Percentiles rank a stretch among this genome's conserved stretches.
Evolutionary conservation across 2,329 filamentous ascomycete genomes (phyloP).

Genomic region (Aureobasidium zeae): DNA sequence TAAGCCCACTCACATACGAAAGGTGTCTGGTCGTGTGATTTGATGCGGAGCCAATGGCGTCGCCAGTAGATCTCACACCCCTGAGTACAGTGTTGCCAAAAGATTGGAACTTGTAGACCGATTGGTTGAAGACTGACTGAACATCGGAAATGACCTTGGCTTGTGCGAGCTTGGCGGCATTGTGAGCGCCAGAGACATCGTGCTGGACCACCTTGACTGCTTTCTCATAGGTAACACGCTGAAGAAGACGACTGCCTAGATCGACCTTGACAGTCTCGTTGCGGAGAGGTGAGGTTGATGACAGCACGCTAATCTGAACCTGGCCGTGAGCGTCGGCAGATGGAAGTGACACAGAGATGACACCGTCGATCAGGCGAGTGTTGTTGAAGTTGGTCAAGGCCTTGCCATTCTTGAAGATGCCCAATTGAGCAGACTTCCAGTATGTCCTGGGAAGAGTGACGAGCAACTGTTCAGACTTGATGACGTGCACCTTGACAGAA

Average conservation of each 20-base stretch:
- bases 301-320: constrained; percentile 4
- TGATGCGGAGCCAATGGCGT: not conserved
- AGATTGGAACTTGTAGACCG: not conserved
- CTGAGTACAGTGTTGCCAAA: not conserved
- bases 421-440: constrained; percentile 4
- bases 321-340: constrained; percentile 12
- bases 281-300: not conserved
- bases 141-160: constrained; percentile 9
- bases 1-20: constrained; percentile 1
- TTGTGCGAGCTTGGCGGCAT: constrained; percentile 8
- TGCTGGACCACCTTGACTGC: constrained; percentile 13
- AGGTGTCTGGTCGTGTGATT: constrained; percentile 1
- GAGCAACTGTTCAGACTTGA: constrained; percentile 10
- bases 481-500: constrained; percentile 6
- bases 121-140: constrained; percentile 10
- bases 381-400: constrained; percentile 1
- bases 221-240: constrained; percentile 16
- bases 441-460: constrained; percentile 10
- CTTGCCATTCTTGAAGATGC: constrained; percentile 7
- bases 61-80: not conserved
- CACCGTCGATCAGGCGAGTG: constrained; percentile 10
- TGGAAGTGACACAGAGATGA: constrained; percentile 1
- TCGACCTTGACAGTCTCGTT: constrained; percentile 14
- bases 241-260: constrained; percentile 16
- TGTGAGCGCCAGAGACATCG: constrained; percentile 11